These are phyloP conservation scores for Lathyrus oleraceus DNA, from an alignment of 306 rosid genomes.

Conservation along the genomic window DNA sequence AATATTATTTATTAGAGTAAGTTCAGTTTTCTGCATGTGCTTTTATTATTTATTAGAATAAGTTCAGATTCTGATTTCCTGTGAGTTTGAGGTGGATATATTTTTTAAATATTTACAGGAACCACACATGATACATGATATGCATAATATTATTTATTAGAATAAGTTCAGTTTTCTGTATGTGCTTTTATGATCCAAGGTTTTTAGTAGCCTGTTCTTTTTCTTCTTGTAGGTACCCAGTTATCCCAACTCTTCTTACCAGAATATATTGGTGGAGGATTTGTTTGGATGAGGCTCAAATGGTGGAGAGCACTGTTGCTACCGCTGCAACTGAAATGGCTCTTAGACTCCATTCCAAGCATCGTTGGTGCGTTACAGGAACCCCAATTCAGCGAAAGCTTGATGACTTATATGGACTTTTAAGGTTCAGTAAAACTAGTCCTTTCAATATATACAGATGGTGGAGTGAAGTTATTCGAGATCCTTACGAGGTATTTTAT, in stretches of 20 bases:
- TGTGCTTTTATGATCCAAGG: constrained; percentile 11
- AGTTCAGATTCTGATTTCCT: constrained; percentile 11
- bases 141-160: neutral
- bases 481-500: constrained; percentile 81
- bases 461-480: constrained; percentile 94
- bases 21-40: neutral
- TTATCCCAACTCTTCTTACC: constrained; percentile 86
- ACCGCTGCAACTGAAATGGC: constrained; percentile 93
- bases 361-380: constrained; percentile 94
- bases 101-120: constrained; percentile 11
- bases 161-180: constrained; percentile 5
- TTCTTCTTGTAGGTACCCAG: constrained; percentile 70
- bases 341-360: constrained; percentile 70
- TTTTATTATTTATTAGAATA: neutral
- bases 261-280: constrained; percentile 98
- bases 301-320: constrained; percentile 89
- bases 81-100: constrained; percentile 8
- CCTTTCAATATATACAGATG: constrained; percentile 81
- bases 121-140: constrained; percentile 6
- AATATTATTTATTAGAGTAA: neutral
- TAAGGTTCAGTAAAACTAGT: constrained; percentile 73
- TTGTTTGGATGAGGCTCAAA: constrained; percentile 98
- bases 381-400: constrained; percentile 95
- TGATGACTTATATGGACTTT: constrained; percentile 86
- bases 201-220: constrained; percentile 24